phyloP scores from a whole-genome alignment of 2,329 filamentous ascomycete species.

The Ascochyta fabae region DNA sequence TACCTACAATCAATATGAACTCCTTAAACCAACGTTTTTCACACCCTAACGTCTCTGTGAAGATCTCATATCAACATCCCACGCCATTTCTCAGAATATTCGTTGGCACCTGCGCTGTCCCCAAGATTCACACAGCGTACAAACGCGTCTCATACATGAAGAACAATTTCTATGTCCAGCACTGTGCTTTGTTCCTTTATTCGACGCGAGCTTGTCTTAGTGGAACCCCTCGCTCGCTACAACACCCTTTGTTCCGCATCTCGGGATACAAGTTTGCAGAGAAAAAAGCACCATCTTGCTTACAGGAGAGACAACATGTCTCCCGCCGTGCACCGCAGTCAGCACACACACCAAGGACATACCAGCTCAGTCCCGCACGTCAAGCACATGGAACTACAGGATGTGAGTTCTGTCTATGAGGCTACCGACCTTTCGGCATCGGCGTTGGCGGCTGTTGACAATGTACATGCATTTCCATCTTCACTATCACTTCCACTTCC shows the following conservation, averaged over 20 bases:
- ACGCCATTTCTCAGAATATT: too few relatives aligned
- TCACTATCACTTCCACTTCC: background rate
- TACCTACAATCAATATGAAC: background rate
- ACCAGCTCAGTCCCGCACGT: background rate
- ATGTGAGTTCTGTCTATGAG: background rate
- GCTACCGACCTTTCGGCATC: background rate
- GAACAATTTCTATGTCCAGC: too few relatives aligned
- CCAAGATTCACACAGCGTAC: background rate
- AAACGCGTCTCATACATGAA: too few relatives aligned
- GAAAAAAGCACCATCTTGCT: too few relatives aligned
- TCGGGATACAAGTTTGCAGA: too few relatives aligned
- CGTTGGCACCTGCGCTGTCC: background rate
- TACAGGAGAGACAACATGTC: background rate
- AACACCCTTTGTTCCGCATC: too few relatives aligned
- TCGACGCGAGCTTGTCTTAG: too few relatives aligned
- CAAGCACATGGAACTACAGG: background rate
- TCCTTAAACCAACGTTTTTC: background rate
- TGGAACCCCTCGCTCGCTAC: too few relatives aligned
- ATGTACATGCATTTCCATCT: background rate
- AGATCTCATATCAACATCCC: background rate
- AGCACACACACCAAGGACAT: background rate
- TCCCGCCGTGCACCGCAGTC: background rate
- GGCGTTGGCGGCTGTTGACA: background rate
- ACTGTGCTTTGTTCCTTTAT: too few relatives aligned
- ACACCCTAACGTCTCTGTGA: background rate